A percentile compares a stretch with the other conserved stretches of the same genome.
Conservation (phyloP, 805 yeast genomes). For the Yarrowia sp. region DNA sequence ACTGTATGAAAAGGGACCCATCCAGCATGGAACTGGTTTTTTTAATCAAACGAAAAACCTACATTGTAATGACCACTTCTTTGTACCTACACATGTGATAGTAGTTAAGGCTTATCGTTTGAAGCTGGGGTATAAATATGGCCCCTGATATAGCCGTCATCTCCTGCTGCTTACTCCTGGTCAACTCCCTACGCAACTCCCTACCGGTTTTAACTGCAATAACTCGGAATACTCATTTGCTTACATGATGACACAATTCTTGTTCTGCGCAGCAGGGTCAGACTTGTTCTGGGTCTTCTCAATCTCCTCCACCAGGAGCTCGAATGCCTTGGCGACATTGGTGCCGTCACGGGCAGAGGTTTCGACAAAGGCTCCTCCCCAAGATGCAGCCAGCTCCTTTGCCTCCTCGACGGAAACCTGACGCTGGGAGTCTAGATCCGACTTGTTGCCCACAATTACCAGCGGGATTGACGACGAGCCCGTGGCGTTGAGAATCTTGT, state of each 20-base stretch:
- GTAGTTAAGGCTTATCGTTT: neutral
- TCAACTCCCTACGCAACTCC: neutral
- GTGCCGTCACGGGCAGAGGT: constrained; percentile 77
- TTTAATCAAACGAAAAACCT: neutral
- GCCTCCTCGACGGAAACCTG: constrained; percentile 58
- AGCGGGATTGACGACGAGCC: constrained; percentile 72
- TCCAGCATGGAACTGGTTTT: neutral
- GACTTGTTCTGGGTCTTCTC: constrained; percentile 53
- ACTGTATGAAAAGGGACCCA: neutral
- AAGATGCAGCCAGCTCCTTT: constrained; percentile 56
- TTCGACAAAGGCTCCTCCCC: constrained; percentile 72
- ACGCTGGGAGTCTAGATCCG: constrained; percentile 64
- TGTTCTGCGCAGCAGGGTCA: constrained; percentile 38
- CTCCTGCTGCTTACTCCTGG: neutral
- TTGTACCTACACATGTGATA: neutral
- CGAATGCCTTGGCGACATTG: constrained; percentile 63
- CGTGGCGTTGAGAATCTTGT: constrained; percentile 65
- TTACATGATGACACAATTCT: constrained; percentile 51
- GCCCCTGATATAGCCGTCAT: neutral
- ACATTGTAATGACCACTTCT: neutral
- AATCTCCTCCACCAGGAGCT: constrained; percentile 55
- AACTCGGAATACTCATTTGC: neutral
- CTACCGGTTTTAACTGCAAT: neutral
- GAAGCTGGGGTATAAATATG: neutral
- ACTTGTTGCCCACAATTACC: constrained; percentile 72